phyloP scores from a whole-genome alignment of 2,329 filamentous ascomycete genomes.

The Gyromitra esculenta region DNA sequence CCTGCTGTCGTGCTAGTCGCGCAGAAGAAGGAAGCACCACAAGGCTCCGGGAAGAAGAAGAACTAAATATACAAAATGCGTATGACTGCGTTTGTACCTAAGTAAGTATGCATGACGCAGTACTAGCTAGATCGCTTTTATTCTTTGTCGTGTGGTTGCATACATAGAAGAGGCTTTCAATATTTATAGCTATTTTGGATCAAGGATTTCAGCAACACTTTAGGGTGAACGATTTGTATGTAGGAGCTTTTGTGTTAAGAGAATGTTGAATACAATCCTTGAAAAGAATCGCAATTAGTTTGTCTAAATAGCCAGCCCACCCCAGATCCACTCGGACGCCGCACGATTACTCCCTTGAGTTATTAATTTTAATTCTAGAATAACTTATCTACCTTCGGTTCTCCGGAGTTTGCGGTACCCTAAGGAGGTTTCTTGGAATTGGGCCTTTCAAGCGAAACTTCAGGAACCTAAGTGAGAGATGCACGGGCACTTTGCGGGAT shows the following conservation, averaged over 20 bases:
- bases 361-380: too few relatives aligned
- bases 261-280: conserved; percentile 40
- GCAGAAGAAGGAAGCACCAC: conserved; percentile 54
- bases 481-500: too few relatives aligned
- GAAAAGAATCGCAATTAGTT: neutral
- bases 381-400: too few relatives aligned
- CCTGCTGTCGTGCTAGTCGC: conserved; percentile 54
- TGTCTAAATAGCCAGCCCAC: neutral
- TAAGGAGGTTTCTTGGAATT: too few relatives aligned
- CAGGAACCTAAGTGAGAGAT: too few relatives aligned
- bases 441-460: too few relatives aligned
- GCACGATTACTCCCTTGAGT: neutral
- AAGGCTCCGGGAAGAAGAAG: conserved; percentile 52
- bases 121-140: conserved; percentile 42
- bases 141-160: conserved; percentile 36
- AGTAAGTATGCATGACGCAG: neutral
- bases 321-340: neutral
- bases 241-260: conserved; percentile 43
- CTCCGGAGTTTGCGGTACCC: too few relatives aligned
- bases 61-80: conserved; percentile 43
- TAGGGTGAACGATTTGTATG: conserved; percentile 28
- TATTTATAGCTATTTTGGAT: conserved; percentile 28
- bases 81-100: conserved; percentile 8
- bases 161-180: conserved; percentile 38
- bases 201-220: conserved; percentile 12